Evolutionary conservation across 345 rosid species (phyloP).

Genomic region (Hibiscus syriacus): DNA sequence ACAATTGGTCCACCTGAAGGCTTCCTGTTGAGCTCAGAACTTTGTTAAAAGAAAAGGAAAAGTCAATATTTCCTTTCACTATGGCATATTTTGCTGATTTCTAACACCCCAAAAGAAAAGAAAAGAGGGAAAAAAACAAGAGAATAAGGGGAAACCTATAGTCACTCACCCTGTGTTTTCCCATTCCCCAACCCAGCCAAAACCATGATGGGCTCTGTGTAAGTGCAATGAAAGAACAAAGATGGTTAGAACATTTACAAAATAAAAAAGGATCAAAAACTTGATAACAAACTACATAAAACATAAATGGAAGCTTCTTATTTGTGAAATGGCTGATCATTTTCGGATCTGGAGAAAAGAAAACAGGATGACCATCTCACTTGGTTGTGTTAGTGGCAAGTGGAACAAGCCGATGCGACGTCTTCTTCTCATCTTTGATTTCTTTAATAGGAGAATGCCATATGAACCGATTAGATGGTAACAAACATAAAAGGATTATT

Average conservation of each 20-base stretch:
- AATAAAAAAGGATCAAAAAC: neutral
- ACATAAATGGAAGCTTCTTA: neutral
- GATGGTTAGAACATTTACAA: neutral
- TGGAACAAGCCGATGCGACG: slow-evolving; percentile 91
- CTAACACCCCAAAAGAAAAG: neutral
- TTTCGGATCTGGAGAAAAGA: neutral
- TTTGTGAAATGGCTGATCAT: neutral
- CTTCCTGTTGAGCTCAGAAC: slow-evolving; percentile 52
- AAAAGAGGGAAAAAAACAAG: neutral
- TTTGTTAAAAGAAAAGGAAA: slow-evolving; percentile 18
- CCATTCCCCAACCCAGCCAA: slow-evolving; percentile 96
- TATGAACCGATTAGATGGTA: neutral
- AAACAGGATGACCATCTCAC: slow-evolving; percentile 29
- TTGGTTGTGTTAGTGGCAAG: slow-evolving; percentile 84
- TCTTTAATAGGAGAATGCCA: slow-evolving; percentile 35
- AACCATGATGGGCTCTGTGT: slow-evolving; percentile 75
- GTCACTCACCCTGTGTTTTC: too few species aligned
- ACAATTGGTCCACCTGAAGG: slow-evolving; percentile 30
- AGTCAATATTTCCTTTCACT: neutral
- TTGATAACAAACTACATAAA: neutral
- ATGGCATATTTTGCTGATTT: neutral
- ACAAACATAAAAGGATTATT: neutral
- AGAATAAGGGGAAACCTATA: slow-evolving; percentile 11
- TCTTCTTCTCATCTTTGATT: slow-evolving; percentile 86
- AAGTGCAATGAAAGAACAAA: slow-evolving; percentile 9